Base-by-base conservation (phyloP, 2,329 filamentous ascomycete species). In the Fusarium acutatum region DNA sequence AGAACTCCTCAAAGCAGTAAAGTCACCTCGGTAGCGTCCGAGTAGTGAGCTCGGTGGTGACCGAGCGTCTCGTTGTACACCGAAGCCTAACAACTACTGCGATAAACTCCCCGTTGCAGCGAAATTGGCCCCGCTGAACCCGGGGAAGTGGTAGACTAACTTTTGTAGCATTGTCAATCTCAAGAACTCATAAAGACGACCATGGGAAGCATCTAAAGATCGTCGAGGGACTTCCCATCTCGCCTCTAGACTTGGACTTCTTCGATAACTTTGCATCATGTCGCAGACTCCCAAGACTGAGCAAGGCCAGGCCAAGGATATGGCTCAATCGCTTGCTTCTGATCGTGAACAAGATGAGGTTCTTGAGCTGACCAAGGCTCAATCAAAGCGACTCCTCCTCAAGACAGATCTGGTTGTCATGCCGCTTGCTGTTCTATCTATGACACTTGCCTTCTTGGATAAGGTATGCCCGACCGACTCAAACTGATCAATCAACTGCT, bases 321-420 rank as follows among this genome's bases (percentile, higher is more conserved):
- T 67, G 20, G 34, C 64, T 1, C 64, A 54, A 1, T 68, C 65
- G 0, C 6, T 54, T 1, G 15, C 11, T 2, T 68, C 65, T 8
- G 43, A 40, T 18, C 43, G 4, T 0, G 40, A 13, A 0, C 46
- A 18, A 1, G 64, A 68, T 24, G 54, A 28, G 11, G 17, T 17
- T 0, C 35, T 34, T 0, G 40, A 38, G 0, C 43, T 68, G 5
- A 68, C 65, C 10, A 68, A 68, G 20, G 65, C 65, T 0, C 64
- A 68, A 0, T 60, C 65, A 0, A 68, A 68, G 26, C 64, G 65
- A 7, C 46, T 69, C 0, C 57, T 72, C 0, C 50, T 69, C 2
- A 72, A 72, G 49, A 72, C 69, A 0, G 69, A 72, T 0, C 6
- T 72, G 10, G 69, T 72, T 0, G 69, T 72, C 1, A 59, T 72